Evolutionary conservation across 495 filamentous ascomycete genomes (phyloP).

Genomic region (Penicilliopsis zonata): DNA sequence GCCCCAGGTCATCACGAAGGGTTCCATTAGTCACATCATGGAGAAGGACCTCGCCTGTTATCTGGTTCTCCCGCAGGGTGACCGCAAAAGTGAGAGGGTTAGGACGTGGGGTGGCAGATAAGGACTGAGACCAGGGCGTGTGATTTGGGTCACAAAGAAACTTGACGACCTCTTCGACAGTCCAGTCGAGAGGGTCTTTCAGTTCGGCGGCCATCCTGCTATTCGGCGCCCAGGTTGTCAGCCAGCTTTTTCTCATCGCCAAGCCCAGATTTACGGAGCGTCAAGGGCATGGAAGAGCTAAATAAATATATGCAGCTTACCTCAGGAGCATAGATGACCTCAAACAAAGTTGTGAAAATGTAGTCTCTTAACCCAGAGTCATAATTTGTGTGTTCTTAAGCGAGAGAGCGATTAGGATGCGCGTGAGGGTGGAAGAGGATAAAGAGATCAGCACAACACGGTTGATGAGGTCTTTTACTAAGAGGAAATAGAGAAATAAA

Average conservation of each 20-base stretch:
- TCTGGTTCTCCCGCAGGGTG: conserved; percentile 41
- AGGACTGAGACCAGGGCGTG: conserved; percentile 27
- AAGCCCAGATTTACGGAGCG: no score
- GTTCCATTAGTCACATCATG: conserved; percentile 27
- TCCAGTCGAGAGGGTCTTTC: conserved; percentile 57
- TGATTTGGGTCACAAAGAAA: conserved; percentile 46
- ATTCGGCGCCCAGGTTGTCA: conserved; percentile 1
- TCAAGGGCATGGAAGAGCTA: no score
- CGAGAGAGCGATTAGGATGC: no score
- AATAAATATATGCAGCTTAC: no score
- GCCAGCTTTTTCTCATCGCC: no score
- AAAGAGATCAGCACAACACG: no score
- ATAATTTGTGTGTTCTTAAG: no score
- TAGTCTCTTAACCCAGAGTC: not conserved
- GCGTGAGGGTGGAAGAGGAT: no score
- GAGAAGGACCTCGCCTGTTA: conserved; percentile 53
- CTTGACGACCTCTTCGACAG: conserved; percentile 47
- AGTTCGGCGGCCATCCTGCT: conserved; percentile 5
- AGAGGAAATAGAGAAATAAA: no score
- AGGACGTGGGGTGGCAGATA: conserved; percentile 27
- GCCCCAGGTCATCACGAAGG: conserved; percentile 37
- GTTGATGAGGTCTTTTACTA: no score
- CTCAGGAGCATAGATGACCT: not conserved
- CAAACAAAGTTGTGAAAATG: not conserved
- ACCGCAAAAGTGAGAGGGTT: conserved; percentile 37